Evolutionary conservation across 306 rosid species (phyloP).

Genomic region (Calophaca sinica): DNA sequence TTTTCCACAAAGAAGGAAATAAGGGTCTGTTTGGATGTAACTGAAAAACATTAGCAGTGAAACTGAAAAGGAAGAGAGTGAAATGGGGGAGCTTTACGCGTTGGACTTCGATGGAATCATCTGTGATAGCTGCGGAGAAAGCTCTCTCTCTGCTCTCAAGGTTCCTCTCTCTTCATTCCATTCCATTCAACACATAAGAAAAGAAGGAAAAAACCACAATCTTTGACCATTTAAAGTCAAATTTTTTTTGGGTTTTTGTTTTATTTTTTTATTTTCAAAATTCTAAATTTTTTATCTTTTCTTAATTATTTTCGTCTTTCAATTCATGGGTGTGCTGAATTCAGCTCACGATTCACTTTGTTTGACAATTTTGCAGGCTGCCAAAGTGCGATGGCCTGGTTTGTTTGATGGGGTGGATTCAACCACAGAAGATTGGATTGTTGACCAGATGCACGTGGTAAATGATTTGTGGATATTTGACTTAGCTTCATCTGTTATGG

Average conservation of each 20-base stretch:
- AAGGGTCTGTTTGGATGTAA: too few relatives aligned
- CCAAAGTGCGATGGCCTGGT: slow-evolving; percentile 80
- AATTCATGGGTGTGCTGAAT: not conserved
- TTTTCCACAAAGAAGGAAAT: too few relatives aligned
- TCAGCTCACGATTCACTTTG: slow-evolving; percentile 32
- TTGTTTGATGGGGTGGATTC: slow-evolving; percentile 75
- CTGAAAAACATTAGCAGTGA: slow-evolving; percentile 6
- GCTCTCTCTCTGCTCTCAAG: slow-evolving; percentile 88
- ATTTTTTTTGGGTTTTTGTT: not conserved
- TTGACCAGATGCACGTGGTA: slow-evolving; percentile 81
- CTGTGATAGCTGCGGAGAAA: slow-evolving; percentile 96
- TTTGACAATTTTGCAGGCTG: slow-evolving; percentile 67
- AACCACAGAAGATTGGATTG: slow-evolving; percentile 70
- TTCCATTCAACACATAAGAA: slow-evolving; percentile 13
- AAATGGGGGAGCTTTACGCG: slow-evolving; percentile 89
- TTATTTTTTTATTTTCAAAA: not conserved
- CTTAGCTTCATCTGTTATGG: slow-evolving; percentile 23
- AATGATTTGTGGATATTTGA: slow-evolving; percentile 34
- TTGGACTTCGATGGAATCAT: slow-evolving; percentile 93
- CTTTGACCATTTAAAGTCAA: slow-evolving; percentile 13
- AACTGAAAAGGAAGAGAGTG: slow-evolving; percentile 15
- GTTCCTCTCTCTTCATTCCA: slow-evolving; percentile 46
- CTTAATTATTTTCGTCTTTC: not conserved
- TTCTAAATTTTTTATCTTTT: not conserved
- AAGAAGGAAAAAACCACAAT: not conserved